phyloP scores from a whole-genome alignment of 2,329 filamentous ascomycete genomes.

The Ceratocystis eucalypticola region DNA sequence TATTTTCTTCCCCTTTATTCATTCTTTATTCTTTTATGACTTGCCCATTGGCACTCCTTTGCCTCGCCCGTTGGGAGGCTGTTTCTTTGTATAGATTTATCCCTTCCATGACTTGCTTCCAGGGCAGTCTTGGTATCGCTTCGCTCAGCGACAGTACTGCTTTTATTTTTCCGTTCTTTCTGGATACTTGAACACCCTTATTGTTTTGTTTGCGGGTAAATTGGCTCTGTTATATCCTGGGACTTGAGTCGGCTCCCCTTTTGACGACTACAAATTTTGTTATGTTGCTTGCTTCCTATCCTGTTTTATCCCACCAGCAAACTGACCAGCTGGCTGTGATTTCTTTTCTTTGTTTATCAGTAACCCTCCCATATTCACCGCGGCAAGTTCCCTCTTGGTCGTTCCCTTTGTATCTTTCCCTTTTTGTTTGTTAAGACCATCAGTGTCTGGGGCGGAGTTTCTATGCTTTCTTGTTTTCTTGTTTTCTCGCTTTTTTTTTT shows the following conservation, averaged over 20 bases:
- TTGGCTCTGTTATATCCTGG: conserved; percentile 1
- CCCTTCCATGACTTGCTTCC: not conserved
- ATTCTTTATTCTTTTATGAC: not conserved
- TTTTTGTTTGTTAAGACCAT: not conserved
- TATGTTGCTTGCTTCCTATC: not conserved
- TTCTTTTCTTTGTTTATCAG: not conserved
- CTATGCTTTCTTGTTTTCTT: not conserved
- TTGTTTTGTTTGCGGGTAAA: not conserved
- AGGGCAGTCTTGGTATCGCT: not conserved
- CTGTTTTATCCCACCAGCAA: too few species aligned
- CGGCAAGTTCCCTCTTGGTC: not conserved
- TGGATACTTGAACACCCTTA: not conserved
- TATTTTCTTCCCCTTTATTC: not conserved
- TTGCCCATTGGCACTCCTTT: not conserved
- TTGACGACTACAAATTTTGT: not conserved
- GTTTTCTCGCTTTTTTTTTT: not conserved
- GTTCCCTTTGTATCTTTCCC: not conserved
- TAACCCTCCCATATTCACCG: not conserved
- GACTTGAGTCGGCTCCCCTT: not conserved
- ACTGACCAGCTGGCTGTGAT: not conserved
- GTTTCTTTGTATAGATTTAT: conserved; percentile 4
- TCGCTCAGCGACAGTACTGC: not conserved
- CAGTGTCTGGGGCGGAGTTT: not conserved
- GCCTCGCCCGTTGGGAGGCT: not conserved
- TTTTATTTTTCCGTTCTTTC: not conserved